Conservation (phyloP, 2,329 filamentous ascomycete genomes). For the Lachnellula hyalina region DNA sequence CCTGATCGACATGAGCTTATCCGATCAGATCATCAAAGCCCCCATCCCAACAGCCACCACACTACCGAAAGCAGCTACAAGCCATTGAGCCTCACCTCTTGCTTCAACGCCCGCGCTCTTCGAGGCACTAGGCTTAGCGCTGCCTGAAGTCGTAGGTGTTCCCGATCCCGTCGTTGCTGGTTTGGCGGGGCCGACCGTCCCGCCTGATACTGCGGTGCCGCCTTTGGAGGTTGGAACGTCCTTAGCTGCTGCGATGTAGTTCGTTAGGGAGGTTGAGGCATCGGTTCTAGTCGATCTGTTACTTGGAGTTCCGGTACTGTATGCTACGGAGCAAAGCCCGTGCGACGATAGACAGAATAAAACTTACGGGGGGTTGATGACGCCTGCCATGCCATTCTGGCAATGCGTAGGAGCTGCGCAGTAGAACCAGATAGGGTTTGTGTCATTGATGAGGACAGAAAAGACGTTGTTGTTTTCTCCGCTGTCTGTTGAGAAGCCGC, state of each 20-base stretch:
- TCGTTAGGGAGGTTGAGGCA: slow-evolving; percentile 13
- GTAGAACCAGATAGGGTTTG: slow-evolving; percentile 40
- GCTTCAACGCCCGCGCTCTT: slow-evolving; percentile 10
- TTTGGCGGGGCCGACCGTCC: slow-evolving; percentile 11
- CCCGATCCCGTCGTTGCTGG: slow-evolving; percentile 2
- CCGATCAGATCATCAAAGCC: slow-evolving; percentile 10
- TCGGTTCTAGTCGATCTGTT: too few relatives aligned
- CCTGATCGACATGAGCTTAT: not conserved
- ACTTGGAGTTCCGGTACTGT: too few relatives aligned
- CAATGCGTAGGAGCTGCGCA: slow-evolving; percentile 37
- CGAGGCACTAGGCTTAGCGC: not conserved
- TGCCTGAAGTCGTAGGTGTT: not conserved
- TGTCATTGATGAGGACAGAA: slow-evolving; percentile 36
- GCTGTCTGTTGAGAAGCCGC: slow-evolving; percentile 12
- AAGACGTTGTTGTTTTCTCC: slow-evolving; percentile 33
- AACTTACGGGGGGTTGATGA: slow-evolving; percentile 37
- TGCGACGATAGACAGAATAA: not conserved
- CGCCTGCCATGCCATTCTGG: slow-evolving; percentile 38
- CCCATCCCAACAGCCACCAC: slow-evolving; percentile 12
- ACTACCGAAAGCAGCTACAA: slow-evolving; percentile 8
- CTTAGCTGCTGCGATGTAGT: slow-evolving; percentile 13
- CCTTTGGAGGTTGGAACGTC: slow-evolving; percentile 1
- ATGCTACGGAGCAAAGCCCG: not conserved
- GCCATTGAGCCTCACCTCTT: slow-evolving; percentile 11
- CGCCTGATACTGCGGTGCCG: slow-evolving; percentile 16